Evolutionary conservation across 257 asterid species (phyloP), one percentile per base, ranked within the genome.

Genomic region (Solanum sejunctum): DNA sequence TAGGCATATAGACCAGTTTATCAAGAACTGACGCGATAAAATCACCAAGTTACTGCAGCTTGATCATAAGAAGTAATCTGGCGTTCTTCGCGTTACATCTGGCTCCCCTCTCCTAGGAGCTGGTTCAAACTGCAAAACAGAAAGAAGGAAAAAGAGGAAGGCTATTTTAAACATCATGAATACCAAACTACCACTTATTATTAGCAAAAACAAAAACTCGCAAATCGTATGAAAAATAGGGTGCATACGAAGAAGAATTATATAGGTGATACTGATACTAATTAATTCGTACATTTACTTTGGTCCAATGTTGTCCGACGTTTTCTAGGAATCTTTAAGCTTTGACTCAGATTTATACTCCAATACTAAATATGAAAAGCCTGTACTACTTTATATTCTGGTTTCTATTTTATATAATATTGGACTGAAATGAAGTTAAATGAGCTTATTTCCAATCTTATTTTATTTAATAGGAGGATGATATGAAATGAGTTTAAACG

Each of bases 31-130:
- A 56, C 49, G 36, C 51, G 1, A 51, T 28, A 84, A 83, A 87
- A 79, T 83, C 89, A 36, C 89, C 88, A 87, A 45, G 77, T 78
- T 56, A 71, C 61, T 75, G 75, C 85, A 67, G 85, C 87, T 63
- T 81, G 88, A 86, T 94, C 91, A 94, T 73, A 94, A 90, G 85
- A 94, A 94, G 90, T 94, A 94, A 89, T 94, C 98, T 32, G 98
- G 98, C 82, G 95, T 93, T 87, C 98, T 91, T 89, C 98, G 92
- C 84, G 97, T 94, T 69, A 94, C 98, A 90, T 93, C 95, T 84
- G 97, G 98, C 84, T 93, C 98, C 23, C 97, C 98, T 21, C 98
- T 90, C 82, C 95, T 92, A 16, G 98, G 97, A 85, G 97, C 98
- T 85, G 98, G 98, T 84, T 94, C 98, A 90, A 94, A 94, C 98